These are phyloP conservation scores for Beauveria asiatica DNA, from an alignment of 2,329 filamentous ascomycete species.

Conservation along the genomic window DNA sequence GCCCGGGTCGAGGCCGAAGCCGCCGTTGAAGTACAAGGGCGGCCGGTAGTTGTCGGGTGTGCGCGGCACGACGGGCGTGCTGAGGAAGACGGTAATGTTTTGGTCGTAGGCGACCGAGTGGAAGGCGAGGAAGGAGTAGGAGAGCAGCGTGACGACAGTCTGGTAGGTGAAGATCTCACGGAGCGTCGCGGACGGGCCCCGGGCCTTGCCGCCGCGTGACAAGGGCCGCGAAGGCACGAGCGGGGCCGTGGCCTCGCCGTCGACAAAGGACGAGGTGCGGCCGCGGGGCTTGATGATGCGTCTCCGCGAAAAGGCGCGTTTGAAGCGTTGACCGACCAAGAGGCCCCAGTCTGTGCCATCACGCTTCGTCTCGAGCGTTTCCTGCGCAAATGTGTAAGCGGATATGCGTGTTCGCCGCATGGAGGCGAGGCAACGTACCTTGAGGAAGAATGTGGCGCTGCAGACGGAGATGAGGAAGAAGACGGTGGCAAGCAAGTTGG, in stretches of 20 bases:
- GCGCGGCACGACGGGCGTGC: conserved; percentile 55
- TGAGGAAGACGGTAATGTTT: conserved; percentile 78
- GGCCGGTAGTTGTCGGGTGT: conserved; percentile 51
- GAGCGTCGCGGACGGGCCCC: conserved; percentile 31
- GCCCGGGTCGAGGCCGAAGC: conserved; percentile 65
- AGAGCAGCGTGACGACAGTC: conserved; percentile 63
- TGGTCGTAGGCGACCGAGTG: conserved; percentile 84
- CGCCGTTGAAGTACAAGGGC: conserved; percentile 75
- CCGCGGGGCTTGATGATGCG: not conserved
- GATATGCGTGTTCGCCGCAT: not conserved
- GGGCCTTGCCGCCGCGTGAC: conserved; percentile 14
- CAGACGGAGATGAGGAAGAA: conserved; percentile 73
- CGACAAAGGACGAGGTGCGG: conserved; percentile 34
- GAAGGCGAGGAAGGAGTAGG: conserved; percentile 73
- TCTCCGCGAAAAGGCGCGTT: conserved; percentile 26
- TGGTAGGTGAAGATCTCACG: conserved; percentile 65
- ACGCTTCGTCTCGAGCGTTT: conserved; percentile 70
- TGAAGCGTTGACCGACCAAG: conserved; percentile 59
- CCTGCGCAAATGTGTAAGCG: conserved; percentile 31
- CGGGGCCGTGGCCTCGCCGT: conserved; percentile 48
- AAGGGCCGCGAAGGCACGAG: conserved; percentile 34
- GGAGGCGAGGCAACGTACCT: conserved; percentile 33
- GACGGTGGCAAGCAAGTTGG: conserved; percentile 67
- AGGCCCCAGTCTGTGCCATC: conserved; percentile 67
- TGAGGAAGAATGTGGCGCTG: conserved; percentile 69